These are phyloP conservation scores for Digitaria exilis DNA, from an alignment of 202 grass and related monocot genomes.

Conservation along the genomic window DNA sequence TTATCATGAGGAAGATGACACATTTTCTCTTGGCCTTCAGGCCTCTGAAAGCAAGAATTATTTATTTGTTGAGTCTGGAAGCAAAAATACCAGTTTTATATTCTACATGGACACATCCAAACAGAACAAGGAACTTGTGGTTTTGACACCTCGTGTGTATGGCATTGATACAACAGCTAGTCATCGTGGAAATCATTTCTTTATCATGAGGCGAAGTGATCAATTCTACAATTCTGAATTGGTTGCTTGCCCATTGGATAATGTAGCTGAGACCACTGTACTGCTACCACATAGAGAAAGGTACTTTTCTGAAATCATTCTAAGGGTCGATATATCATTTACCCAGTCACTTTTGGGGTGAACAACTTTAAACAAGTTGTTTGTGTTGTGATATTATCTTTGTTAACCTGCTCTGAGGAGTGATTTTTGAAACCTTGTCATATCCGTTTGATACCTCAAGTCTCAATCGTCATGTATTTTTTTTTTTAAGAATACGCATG, in stretches of 20 bases:
- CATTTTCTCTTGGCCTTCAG: slow-evolving; percentile 69
- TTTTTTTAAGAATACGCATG: neutral
- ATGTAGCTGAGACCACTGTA: slow-evolving; percentile 71
- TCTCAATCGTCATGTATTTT: neutral
- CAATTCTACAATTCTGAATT: slow-evolving; percentile 93
- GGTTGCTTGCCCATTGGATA: slow-evolving; percentile 74
- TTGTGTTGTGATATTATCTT: neutral
- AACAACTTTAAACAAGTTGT: neutral
- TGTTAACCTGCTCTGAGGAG: neutral
- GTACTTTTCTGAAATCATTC: slow-evolving; percentile 41
- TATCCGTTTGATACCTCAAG: neutral
- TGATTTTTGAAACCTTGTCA: neutral
- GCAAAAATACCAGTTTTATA: slow-evolving; percentile 85
- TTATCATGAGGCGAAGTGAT: slow-evolving; percentile 78
- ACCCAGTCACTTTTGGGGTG: neutral
- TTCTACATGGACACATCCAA: slow-evolving; percentile 75
- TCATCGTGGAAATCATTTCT: slow-evolving; percentile 87
- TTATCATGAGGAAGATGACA: slow-evolving; percentile 87
- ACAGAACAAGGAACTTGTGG: slow-evolving; percentile 62
- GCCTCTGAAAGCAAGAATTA: slow-evolving; percentile 88
- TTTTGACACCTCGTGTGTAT: slow-evolving; percentile 71
- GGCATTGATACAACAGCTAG: slow-evolving; percentile 85
- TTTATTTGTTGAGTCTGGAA: slow-evolving; percentile 90
- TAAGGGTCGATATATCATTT: slow-evolving; percentile 21
- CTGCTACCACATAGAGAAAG: slow-evolving; percentile 97